Evolutionary conservation across 1,139 yeast species (phyloP), one percentile per base, ranked within the genome.

Genomic region (Kluyveromyces marxianus): DNA sequence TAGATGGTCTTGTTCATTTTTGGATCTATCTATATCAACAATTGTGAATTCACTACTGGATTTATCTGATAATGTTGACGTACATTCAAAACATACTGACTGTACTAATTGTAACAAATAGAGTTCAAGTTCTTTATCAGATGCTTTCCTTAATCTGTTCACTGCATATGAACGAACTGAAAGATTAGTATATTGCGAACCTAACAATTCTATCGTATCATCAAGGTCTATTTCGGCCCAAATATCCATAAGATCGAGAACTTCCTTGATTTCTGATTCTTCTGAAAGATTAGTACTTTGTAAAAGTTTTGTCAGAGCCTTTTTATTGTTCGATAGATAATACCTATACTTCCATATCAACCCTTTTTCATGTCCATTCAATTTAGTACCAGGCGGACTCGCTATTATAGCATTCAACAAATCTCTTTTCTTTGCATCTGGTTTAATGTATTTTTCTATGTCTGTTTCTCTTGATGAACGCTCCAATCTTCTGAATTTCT

Each of bases 281-380:
- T 89, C 94, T 39, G 81, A 87, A 88, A 97, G 86, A 55, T 89
- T 83, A 25, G 90, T 84, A 29, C 95, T 82, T 59, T 89, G 88
- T 49, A 92, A 73, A 52, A 92, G 82, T 63, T 92, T 92, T 26
- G 95, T 87, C 47, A 88, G 69, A 25, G 89, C 89, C 47, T 79
- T 80, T 54, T 77, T 79, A 57, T 83, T 85, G 51, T 84, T 80
- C 40, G 92, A 77, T 47, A 90, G 74, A 63, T 83, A 90, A 67
- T 87, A 92, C 45, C 98, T 70, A 64, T 85, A 92, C 64, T 86
- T 86, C 97, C 97, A 92, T 21, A 94, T 75, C 56, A 89, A 67
- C 54, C 89, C 89, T 69, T 86, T 89, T 54, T 92, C 97, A 58
- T 84, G 81, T 45, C 85, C 90, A 4, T 82, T 75, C 41, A 92